Percentiles rank a stretch among this genome's conserved stretches.
phyloP scores from a whole-genome alignment of 2,329 filamentous ascomycete species.

The Apiospora sp. region DNA sequence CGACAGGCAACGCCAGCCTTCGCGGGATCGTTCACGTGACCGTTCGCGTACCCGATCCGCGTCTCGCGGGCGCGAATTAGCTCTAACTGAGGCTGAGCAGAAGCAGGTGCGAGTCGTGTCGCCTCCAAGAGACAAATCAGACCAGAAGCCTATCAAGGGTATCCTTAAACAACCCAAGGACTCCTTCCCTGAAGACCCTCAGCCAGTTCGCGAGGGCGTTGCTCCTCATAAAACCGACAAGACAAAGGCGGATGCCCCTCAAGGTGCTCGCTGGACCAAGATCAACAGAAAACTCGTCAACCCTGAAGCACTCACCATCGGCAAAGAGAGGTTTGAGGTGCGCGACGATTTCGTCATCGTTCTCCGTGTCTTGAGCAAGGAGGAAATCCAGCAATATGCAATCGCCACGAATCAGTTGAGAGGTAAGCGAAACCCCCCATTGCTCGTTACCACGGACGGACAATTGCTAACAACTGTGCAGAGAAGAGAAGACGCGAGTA shows the following conservation, averaged over 20 bases:
- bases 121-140: conserved; percentile 69
- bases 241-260: conserved; percentile 74
- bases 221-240: conserved; percentile 91
- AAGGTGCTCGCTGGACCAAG: conserved; percentile 90
- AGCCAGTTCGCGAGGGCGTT: conserved; percentile 86
- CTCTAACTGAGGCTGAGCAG: conserved; percentile 41
- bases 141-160: conserved; percentile 77
- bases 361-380: conserved; percentile 82
- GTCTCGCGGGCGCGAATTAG: conserved; percentile 52
- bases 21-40: conserved; percentile 29
- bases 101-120: conserved; percentile 74
- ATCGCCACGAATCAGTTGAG: conserved; percentile 81
- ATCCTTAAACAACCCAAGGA: conserved; percentile 85
- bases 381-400: conserved; percentile 90
- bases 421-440: conserved; percentile 61
- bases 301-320: conserved; percentile 82
- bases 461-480: conserved; percentile 28
- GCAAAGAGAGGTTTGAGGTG: conserved; percentile 92
- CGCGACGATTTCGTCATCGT: conserved; percentile 95
- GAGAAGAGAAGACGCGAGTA: conserved; percentile 52
- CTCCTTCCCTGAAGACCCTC: conserved; percentile 86
- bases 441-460: too few relatives aligned
- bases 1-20: conserved; percentile 31
- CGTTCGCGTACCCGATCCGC: conserved; percentile 40
- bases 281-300: conserved; percentile 90